These are phyloP conservation scores for Trichosporon faecale DNA, from an alignment of 1,284 basidiomycete species.

Conservation along the genomic window DNA sequence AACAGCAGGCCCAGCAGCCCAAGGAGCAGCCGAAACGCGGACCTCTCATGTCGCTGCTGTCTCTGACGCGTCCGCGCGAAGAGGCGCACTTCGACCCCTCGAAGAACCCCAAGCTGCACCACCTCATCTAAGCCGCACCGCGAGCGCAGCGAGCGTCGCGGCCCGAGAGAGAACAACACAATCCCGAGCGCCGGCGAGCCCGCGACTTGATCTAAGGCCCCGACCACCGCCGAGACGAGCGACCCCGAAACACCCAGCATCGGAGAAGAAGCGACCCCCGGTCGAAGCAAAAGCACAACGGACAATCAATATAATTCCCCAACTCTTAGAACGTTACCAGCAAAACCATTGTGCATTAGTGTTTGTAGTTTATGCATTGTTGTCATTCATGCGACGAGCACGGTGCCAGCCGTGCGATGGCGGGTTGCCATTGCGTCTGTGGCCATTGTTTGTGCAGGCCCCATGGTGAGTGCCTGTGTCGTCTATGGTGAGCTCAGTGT, in stretches of 20 bases:
- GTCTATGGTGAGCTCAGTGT: too few relatives aligned
- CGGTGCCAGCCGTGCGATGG: too few relatives aligned
- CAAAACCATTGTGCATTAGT: conserved; percentile 5
- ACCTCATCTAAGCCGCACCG: conserved; percentile 30
- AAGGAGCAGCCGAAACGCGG: conserved; percentile 6
- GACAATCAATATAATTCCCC: background rate
- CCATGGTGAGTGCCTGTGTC: too few relatives aligned
- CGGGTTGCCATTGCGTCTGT: too few relatives aligned
- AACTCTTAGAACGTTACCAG: background rate
- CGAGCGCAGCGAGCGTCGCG: background rate
- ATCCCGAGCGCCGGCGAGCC: background rate
- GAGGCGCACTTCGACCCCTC: conserved; percentile 44
- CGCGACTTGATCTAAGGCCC: background rate
- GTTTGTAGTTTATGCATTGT: conserved; percentile 12
- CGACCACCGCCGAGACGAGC: too few relatives aligned
- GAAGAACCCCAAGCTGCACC: conserved; percentile 42
- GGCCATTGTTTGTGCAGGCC: too few relatives aligned
- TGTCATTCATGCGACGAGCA: background rate
- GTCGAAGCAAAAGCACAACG: background rate
- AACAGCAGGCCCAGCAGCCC: background rate
- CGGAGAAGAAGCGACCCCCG: background rate
- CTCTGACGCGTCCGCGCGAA: conserved; percentile 15
- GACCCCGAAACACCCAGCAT: too few relatives aligned
- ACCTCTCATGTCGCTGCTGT: conserved; percentile 21
- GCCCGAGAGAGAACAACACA: background rate